Evolutionary conservation across 257 asterid species (phyloP).

Genomic region (Capsicum rhomboideum): DNA sequence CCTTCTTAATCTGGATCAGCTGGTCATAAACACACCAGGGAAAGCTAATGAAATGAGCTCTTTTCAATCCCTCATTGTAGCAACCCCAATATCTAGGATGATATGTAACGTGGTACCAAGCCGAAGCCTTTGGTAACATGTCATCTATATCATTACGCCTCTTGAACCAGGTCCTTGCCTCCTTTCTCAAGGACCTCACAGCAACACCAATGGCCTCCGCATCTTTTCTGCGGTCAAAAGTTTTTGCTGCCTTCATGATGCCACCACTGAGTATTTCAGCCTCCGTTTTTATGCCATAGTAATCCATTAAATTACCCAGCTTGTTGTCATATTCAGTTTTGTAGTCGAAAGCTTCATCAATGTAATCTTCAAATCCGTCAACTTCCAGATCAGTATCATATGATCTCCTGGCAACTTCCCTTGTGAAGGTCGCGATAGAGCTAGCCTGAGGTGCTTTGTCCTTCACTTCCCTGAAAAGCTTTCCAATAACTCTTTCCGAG

Average conservation of each 20-base stretch:
- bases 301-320: constrained; percentile 83
- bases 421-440: constrained; percentile 34
- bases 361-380: constrained; percentile 52
- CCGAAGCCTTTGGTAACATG: constrained; percentile 62
- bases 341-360: constrained; percentile 50
- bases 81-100: constrained; percentile 56
- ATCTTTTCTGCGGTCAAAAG: constrained; percentile 70
- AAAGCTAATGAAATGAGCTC: constrained; percentile 69
- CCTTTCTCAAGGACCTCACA: constrained; percentile 63
- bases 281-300: constrained; percentile 74
- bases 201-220: constrained; percentile 65
- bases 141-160: constrained; percentile 40
- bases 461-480: constrained; percentile 64
- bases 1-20: constrained; percentile 59
- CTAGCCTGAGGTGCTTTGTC: constrained; percentile 35
- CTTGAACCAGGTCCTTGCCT: constrained; percentile 65
- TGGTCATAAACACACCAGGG: constrained; percentile 83
- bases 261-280: constrained; percentile 81
- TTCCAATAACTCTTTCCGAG: constrained; percentile 60
- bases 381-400: constrained; percentile 65
- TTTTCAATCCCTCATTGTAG: constrained; percentile 47
- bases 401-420: constrained; percentile 42
- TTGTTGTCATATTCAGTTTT: constrained; percentile 67
- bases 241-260: constrained; percentile 53
- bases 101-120: constrained; percentile 85